Percentiles rank a stretch among this genome's conserved stretches.
phyloP scores from a whole-genome alignment of 768 basidiomycete species.

The Kwoniella newhampshirensis region DNA sequence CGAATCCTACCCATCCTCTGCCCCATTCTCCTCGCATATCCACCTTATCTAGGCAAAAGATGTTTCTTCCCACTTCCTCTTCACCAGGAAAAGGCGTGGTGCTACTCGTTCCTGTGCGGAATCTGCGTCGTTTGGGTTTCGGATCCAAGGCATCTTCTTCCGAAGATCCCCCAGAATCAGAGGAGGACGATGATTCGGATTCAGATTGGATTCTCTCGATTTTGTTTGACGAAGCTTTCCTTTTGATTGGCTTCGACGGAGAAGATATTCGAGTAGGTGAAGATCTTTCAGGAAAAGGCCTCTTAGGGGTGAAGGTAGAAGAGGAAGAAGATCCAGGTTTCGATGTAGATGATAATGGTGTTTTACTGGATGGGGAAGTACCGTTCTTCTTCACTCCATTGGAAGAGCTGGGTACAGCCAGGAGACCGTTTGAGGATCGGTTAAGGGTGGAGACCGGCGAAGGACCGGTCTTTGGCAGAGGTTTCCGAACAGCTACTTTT shows the following conservation, averaged over 20 bases:
- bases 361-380: conserved; percentile 5
- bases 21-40: conserved; percentile 37
- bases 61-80: conserved; percentile 17
- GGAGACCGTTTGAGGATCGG: background rate
- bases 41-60: conserved; percentile 29
- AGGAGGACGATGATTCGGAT: conserved; percentile 23
- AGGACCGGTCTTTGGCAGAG: conserved; percentile 3
- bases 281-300: background rate
- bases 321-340: conserved; percentile 1
- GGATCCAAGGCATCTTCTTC: conserved; percentile 20
- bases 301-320: conserved; percentile 1
- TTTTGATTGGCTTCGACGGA: conserved; percentile 5
- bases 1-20: conserved; percentile 41
- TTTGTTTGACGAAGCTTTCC: conserved; percentile 11
- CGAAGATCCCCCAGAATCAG: conserved; percentile 3
- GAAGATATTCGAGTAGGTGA: conserved; percentile 6
- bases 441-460: background rate
- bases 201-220: conserved; percentile 23
- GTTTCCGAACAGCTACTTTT: conserved; percentile 21
- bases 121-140: conserved; percentile 10
- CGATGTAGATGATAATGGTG: no score
- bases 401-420: no score
- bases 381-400: conserved; percentile 5
- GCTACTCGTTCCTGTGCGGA: background rate
- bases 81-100: conserved; percentile 10